Evolutionary conservation across 2,329 filamentous ascomycete species (phyloP), one percentile per base, ranked within the genome.

Genomic region (Amauroascus niger): DNA sequence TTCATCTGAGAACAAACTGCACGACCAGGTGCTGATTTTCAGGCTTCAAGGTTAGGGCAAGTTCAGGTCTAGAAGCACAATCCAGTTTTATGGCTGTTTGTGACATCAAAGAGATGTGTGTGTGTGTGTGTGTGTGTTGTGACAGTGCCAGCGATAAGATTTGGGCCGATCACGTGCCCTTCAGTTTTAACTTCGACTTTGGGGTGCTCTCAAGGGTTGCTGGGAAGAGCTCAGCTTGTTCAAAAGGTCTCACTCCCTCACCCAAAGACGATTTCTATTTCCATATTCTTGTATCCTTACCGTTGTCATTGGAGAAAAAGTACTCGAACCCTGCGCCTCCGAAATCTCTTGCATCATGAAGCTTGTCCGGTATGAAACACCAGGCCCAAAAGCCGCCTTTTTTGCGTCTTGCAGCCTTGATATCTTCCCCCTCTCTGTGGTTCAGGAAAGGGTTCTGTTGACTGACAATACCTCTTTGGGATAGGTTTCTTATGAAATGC

Each of bases 401-500:
- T n/a, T 7, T n/a, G 18, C 18, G 13, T 37, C 28, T 46, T 37
- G 30, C 28, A 18, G 26, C 43, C 39, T 39, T 46, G 13, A 20
- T 49, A 24, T 37, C 6, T n/a, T n/a, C n/a, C n/a, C 22, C 16
- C 33, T 49, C 13, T 32, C 24, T 26, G 3, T 16, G 18, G n/a
- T 16, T 35, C 30, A 6, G 8, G 13, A 20, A 39, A 35, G 13
- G 18, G 18, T 26, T 18, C 3, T 32, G 8, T 6, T 35, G 9
- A 18, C 39, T 50, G 30, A 50, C 53, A 13, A 45, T 3, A 20
- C 8, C 5, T 16, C 20, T n/a, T n/a, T 9, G 28, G 11, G 7
- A 28, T 71, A 97, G 93, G 71, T 98, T 98, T 73, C 79, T 98
- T 64, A 97, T 97, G 91, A 98, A 98, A 79, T 97, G 91, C 74